Evolutionary conservation across 2,329 filamentous ascomycete species (phyloP).

Genomic region (Stachybotrys chlorohalonatus): DNA sequence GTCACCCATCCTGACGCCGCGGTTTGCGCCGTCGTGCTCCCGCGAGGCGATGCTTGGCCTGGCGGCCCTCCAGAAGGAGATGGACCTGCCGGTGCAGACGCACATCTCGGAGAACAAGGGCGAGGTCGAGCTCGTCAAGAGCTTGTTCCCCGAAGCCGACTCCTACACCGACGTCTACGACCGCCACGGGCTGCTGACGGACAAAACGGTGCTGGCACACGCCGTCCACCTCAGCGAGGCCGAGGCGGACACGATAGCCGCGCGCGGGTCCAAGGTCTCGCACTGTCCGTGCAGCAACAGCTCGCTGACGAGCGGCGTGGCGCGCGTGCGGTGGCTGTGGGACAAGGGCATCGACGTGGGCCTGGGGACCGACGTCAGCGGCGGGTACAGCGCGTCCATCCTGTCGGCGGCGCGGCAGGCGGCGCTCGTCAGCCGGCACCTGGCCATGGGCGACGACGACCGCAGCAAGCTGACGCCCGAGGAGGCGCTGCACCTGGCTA

Average conservation of each 20-base stretch:
- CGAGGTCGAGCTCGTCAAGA: slow-evolving; percentile 63
- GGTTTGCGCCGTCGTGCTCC: slow-evolving; percentile 58
- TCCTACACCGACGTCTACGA: slow-evolving; percentile 79
- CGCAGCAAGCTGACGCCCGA: slow-evolving; percentile 66
- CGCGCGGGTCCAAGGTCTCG: slow-evolving; percentile 55
- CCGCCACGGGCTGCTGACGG: slow-evolving; percentile 55
- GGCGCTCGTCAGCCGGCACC: slow-evolving; percentile 64
- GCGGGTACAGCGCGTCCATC: slow-evolving; percentile 75
- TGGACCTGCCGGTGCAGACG: slow-evolving; percentile 67
- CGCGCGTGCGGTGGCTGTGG: slow-evolving; percentile 65
- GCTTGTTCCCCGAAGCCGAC: slow-evolving; percentile 55
- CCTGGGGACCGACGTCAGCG: slow-evolving; percentile 83
- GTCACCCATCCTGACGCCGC: slow-evolving; percentile 69
- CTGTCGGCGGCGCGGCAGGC: slow-evolving; percentile 79
- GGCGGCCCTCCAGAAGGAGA: slow-evolving; percentile 53
- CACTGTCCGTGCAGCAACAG: slow-evolving; percentile 88
- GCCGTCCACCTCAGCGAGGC: slow-evolving; percentile 63
- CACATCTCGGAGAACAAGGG: slow-evolving; percentile 77
- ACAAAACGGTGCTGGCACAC: slow-evolving; percentile 75
- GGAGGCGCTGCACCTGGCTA: slow-evolving; percentile 80
- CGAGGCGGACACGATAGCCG: slow-evolving; percentile 57
- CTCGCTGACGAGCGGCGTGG: slow-evolving; percentile 69
- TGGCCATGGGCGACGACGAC: slow-evolving; percentile 42
- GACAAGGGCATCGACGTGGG: slow-evolving; percentile 70
- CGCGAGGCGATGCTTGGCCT: slow-evolving; percentile 51